Evolutionary conservation across 2,329 filamentous ascomycete genomes (phyloP).

Genomic region (Blastomyces silverae): DNA sequence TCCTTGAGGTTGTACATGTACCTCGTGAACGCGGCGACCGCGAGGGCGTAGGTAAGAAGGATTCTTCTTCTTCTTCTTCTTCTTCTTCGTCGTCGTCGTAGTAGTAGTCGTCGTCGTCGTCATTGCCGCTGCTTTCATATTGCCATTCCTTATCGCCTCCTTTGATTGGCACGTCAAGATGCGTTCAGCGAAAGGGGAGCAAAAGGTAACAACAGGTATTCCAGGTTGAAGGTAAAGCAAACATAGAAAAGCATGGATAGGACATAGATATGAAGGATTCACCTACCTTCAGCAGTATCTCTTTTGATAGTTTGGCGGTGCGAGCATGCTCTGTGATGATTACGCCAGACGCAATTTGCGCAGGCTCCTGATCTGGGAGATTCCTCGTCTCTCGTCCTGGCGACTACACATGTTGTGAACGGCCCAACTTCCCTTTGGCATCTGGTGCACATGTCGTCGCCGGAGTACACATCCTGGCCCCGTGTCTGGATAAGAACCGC

Average conservation of each 20-base stretch:
- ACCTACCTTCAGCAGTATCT: neutral
- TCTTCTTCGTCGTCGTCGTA: neutral
- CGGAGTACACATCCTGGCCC: neutral
- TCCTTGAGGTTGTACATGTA: no score
- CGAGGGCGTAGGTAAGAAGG: neutral
- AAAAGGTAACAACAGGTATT: neutral
- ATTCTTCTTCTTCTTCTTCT: neutral
- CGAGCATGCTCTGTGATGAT: neutral
- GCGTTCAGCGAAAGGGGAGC: neutral
- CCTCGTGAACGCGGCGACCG: neutral
- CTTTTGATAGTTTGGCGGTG: neutral
- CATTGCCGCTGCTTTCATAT: neutral
- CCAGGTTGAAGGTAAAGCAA: neutral
- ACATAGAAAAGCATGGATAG: neutral
- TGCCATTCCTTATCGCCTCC: neutral
- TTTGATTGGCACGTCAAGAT: neutral
- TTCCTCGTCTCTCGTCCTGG: neutral
- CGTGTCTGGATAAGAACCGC: neutral
- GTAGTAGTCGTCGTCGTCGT: neutral
- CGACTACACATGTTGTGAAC: conserved; percentile 9
- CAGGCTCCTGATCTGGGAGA: neutral
- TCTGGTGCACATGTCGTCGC: neutral
- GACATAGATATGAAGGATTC: neutral
- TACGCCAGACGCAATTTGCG: conserved; percentile 4
- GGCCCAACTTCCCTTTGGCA: neutral